A percentile compares a stretch with the other conserved stretches of the same genome.
Evolutionary conservation across 306 rosid genomes (phyloP).

Genomic region (Crataegus laevigata): DNA sequence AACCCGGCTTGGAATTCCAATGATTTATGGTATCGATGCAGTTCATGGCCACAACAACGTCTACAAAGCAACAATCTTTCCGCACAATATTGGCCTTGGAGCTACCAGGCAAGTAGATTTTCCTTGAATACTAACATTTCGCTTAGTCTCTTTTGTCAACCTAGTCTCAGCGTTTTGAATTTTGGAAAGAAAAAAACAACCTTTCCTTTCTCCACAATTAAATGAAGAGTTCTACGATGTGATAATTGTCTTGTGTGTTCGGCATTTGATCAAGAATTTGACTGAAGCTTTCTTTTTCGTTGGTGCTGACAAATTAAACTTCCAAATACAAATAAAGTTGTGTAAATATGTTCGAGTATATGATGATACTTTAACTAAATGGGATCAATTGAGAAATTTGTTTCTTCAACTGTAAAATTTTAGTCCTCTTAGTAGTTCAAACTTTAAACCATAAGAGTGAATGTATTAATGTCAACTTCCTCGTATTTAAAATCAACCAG

Average conservation of each 20-base stretch:
- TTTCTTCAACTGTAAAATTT: too few relatives aligned
- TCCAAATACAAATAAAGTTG: too few relatives aligned
- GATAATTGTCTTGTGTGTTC: too few relatives aligned
- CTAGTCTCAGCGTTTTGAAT: too few relatives aligned
- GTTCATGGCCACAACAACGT: constrained; percentile 40
- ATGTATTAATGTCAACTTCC: not conserved
- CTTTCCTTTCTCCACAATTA: too few relatives aligned
- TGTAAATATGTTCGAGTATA: too few relatives aligned
- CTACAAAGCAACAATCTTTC: constrained; percentile 27
- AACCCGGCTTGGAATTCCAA: constrained; percentile 37
- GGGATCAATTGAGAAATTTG: not conserved
- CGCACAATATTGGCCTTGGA: constrained; percentile 43
- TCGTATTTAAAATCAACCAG: not conserved
- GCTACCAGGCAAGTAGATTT: constrained; percentile 29
- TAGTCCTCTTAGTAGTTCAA: not conserved
- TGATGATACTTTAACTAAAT: not conserved
- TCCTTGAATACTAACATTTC: not conserved
- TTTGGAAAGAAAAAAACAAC: too few relatives aligned
- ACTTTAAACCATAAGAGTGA: not conserved
- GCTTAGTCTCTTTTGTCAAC: not conserved
- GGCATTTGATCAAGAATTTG: too few relatives aligned
- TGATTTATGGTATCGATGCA: constrained; percentile 48
- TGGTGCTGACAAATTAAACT: too few relatives aligned
- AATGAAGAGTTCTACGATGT: too few relatives aligned
- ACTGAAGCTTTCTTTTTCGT: too few relatives aligned